Percentiles rank a stretch among this genome's conserved stretches.
Evolutionary conservation across 768 basidiomycete species (phyloP).

Genomic region (Rhizopogon vinicolor): DNA sequence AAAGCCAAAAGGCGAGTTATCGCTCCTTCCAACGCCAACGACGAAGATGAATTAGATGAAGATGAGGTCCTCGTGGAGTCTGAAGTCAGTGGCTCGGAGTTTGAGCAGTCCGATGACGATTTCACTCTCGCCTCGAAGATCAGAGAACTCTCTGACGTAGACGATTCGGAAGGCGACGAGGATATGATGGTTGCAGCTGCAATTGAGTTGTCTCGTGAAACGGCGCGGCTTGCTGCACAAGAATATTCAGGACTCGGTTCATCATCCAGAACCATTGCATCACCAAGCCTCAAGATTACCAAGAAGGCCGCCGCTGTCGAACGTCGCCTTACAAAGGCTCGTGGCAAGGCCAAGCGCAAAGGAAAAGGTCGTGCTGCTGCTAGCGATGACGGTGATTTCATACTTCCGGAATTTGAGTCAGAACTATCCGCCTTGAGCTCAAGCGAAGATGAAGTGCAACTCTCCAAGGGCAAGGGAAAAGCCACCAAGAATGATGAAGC

Average conservation of each 20-base stretch:
- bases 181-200: conserved; percentile 52
- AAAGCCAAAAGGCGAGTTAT: conserved; percentile 23
- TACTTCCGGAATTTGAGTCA: conserved; percentile 5
- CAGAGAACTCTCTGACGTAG: conserved; percentile 11
- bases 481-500: conserved; percentile 20
- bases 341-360: conserved; percentile 15
- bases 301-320: conserved; percentile 50
- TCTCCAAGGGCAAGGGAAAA: conserved; percentile 30
- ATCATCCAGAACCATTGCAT: conserved; percentile 15
- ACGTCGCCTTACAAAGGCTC: conserved; percentile 32
- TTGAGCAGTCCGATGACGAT: conserved; percentile 25
- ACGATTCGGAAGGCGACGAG: conserved; percentile 17
- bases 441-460: conserved; percentile 8
- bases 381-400: conserved; percentile 12
- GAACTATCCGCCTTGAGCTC: conserved; percentile 8
- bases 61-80: conserved; percentile 44
- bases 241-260: conserved; percentile 27
- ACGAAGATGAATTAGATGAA: conserved; percentile 34
- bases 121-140: background rate
- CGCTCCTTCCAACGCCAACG: conserved; percentile 21
- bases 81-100: conserved; percentile 56
- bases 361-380: conserved; percentile 16
- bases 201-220: conserved; percentile 48
- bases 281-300: conserved; percentile 30
- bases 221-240: conserved; percentile 22